Evolutionary conservation across 1,284 basidiomycete species (phyloP).

Genomic region (Volvariella volvacea): DNA sequence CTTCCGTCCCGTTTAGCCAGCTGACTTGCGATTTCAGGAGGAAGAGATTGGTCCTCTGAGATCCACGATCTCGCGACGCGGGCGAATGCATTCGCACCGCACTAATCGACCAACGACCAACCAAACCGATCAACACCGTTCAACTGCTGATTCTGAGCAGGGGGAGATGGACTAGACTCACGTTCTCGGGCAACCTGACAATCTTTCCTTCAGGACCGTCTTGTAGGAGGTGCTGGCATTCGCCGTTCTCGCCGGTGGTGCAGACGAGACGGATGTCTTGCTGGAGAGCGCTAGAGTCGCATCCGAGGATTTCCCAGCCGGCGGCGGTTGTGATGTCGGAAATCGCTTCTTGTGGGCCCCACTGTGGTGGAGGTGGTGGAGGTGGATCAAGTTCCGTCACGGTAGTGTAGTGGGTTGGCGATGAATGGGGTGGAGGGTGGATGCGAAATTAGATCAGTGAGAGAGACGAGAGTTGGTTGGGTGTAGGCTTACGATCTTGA

Average conservation of each 20-base stretch:
- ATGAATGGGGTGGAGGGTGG: too few species aligned
- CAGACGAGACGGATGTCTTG: slow-evolving; percentile 48
- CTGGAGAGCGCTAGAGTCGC: slow-evolving; percentile 27
- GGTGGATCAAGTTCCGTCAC: too few species aligned
- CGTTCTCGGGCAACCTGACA: slow-evolving; percentile 43
- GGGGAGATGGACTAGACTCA: too few species aligned
- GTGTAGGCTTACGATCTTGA: slow-evolving; percentile 28
- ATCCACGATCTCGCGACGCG: slow-evolving; percentile 37
- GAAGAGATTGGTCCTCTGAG: slow-evolving; percentile 35
- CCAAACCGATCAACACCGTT: too few species aligned
- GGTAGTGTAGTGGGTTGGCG: too few species aligned
- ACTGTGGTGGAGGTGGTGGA: slow-evolving; percentile 23
- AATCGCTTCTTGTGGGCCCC: slow-evolving; percentile 35
- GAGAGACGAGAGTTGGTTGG: not conserved
- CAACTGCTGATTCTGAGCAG: too few species aligned
- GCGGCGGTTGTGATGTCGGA: slow-evolving; percentile 47
- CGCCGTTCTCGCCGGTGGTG: slow-evolving; percentile 19
- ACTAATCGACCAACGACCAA: too few species aligned
- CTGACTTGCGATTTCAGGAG: slow-evolving; percentile 19
- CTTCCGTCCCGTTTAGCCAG: slow-evolving; percentile 28
- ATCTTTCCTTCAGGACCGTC: slow-evolving; percentile 41
- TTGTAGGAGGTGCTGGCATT: slow-evolving; percentile 39
- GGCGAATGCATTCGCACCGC: slow-evolving; percentile 42
- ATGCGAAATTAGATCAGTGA: too few species aligned
- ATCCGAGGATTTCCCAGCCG: slow-evolving; percentile 46